phyloP scores from a whole-genome alignment of 805 yeast genomes.

The Kluyveromyces lactis region DNA sequence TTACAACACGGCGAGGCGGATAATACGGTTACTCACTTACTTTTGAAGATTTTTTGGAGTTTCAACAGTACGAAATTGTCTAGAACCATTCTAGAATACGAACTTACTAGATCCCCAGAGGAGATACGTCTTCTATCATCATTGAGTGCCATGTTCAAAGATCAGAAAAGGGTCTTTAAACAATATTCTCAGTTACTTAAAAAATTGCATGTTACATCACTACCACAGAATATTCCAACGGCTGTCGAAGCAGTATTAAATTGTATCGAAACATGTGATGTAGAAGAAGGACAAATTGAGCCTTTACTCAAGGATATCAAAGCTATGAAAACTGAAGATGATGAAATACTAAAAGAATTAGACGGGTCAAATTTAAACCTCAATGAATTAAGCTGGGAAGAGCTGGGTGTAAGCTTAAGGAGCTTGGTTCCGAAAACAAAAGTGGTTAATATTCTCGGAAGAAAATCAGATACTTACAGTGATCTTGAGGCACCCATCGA shows the following conservation, averaged over 20 bases:
- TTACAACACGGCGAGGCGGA: constrained; percentile 64
- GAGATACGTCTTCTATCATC: constrained; percentile 18
- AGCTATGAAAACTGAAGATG: constrained; percentile 29
- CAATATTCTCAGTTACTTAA: not conserved
- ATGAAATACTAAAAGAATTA: constrained; percentile 31
- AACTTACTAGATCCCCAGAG: constrained; percentile 32
- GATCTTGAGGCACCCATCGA: constrained; percentile 44
- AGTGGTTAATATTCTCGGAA: constrained; percentile 23
- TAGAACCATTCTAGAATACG: constrained; percentile 52
- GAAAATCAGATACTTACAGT: constrained; percentile 43
- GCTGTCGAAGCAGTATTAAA: not conserved
- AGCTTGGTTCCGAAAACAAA: constrained; percentile 33
- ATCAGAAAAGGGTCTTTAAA: constrained; percentile 9
- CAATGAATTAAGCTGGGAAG: constrained; percentile 25
- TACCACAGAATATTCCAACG: not conserved
- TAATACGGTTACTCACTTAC: constrained; percentile 39
- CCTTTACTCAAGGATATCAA: constrained; percentile 29
- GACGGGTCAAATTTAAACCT: constrained; percentile 20
- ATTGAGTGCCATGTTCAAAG: constrained; percentile 7
- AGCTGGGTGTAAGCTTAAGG: constrained; percentile 19
- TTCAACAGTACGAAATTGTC: constrained; percentile 43
- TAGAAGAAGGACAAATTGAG: not conserved
- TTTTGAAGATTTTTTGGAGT: constrained; percentile 43
- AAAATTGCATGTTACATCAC: not conserved
- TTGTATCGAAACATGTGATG: not conserved